Percentiles rank a stretch among this genome's conserved stretches.
phyloP scores from a whole-genome alignment of 306 rosid genomes.

The Notholithocarpus densiflorus region DNA sequence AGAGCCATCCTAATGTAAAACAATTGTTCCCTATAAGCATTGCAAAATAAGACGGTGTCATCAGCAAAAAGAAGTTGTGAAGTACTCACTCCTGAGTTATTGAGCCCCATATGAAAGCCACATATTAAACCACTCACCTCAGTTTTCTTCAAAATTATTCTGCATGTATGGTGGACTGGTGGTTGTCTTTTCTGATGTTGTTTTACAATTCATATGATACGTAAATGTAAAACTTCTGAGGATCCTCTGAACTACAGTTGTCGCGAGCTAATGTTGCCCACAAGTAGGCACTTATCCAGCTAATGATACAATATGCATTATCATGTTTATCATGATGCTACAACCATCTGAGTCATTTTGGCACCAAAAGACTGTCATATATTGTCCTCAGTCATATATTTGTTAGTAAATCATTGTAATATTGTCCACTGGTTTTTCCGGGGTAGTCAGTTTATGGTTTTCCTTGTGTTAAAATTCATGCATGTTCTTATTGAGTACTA shows the following conservation, averaged over 20 bases:
- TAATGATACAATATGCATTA: neutral
- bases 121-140: too few species aligned
- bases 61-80: too few species aligned
- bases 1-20: too few species aligned
- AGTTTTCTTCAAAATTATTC: neutral
- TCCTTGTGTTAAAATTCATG: neutral
- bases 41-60: too few species aligned
- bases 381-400: neutral
- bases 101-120: too few species aligned
- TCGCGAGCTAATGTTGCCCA: neutral
- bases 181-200: slow-evolving; percentile 19
- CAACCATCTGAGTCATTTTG: neutral
- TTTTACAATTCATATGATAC: neutral
- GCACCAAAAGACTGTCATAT: neutral
- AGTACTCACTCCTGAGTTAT: too few species aligned
- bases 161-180: neutral
- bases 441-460: neutral
- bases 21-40: too few species aligned
- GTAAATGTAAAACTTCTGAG: neutral
- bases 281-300: neutral
- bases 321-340: neutral
- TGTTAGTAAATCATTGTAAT: neutral
- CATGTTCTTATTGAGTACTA: neutral
- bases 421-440: neutral
- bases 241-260: neutral